phyloP scores from a whole-genome alignment of 495 filamentous ascomycete genomes.

The Neurospora pannonica region DNA sequence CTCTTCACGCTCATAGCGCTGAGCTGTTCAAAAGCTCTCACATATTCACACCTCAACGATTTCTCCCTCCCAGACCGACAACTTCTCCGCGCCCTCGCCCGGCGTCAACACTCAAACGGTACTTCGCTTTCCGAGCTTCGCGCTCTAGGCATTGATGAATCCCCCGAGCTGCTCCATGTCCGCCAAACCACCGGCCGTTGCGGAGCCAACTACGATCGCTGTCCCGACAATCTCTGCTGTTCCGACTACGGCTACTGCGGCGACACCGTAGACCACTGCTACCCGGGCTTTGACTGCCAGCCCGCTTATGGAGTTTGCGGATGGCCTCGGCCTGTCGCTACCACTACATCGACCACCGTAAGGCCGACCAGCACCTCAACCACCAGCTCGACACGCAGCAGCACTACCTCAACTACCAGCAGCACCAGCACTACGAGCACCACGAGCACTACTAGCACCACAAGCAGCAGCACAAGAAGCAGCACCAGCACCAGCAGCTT shows the following conservation, averaged over 20 bases:
- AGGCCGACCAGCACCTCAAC: conserved; percentile 8
- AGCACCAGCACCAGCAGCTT: background rate
- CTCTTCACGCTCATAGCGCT: background rate
- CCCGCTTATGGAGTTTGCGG: conserved; percentile 30
- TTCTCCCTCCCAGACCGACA: background rate
- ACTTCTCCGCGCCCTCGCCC: background rate
- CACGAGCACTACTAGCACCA: background rate
- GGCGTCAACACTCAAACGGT: background rate
- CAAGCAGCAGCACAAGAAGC: background rate
- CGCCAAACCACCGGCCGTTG: conserved; percentile 15
- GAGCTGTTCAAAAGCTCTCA: background rate
- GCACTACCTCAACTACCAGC: conserved; percentile 6
- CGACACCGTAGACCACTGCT: conserved; percentile 37
- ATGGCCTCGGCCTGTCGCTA: conserved; percentile 15
- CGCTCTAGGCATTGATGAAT: background rate
- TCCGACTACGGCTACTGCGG: conserved; percentile 44
- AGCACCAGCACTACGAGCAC: background rate
- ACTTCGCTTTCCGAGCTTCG: background rate
- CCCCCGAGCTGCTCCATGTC: background rate
- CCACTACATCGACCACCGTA: background rate
- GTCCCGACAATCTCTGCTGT: conserved; percentile 26
- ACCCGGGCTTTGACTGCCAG: conserved; percentile 40
- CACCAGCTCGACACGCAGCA: background rate
- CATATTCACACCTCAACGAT: background rate
- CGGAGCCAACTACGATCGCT: conserved; percentile 13